A percentile compares a stretch with the other conserved stretches of the same genome.
phyloP scores from a whole-genome alignment of 2,329 filamentous ascomycete genomes.

The Monosporascus sp. region DNA sequence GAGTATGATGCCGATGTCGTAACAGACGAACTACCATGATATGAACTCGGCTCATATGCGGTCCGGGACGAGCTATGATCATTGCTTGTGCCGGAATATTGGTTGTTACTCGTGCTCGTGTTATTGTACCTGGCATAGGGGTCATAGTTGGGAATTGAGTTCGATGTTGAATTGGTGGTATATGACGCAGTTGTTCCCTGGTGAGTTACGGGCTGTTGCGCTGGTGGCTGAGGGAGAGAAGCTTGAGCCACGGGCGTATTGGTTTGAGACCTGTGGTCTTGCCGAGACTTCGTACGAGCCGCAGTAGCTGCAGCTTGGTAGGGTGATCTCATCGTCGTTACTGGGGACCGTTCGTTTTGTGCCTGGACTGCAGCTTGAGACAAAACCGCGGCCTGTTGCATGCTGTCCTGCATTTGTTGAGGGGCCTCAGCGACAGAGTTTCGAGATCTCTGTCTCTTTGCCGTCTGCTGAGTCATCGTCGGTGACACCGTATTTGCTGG shows the following conservation, averaged over 20 bases:
- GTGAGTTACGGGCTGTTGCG: constrained; percentile 18
- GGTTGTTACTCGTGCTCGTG: constrained; percentile 9
- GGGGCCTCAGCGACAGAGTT: constrained; percentile 16
- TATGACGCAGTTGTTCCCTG: constrained; percentile 21
- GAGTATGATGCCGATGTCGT: constrained; percentile 20
- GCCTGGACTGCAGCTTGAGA: constrained; percentile 20
- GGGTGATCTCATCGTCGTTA: constrained; percentile 17
- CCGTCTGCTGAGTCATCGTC: constrained; percentile 10
- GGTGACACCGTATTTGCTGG: constrained; percentile 15
- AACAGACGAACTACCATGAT: constrained; percentile 15
- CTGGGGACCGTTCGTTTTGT: constrained; percentile 23
- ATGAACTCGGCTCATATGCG: constrained; percentile 22
- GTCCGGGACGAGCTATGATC: constrained; percentile 19
- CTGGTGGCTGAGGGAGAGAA: constrained; percentile 19
- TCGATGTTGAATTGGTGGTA: constrained; percentile 18
- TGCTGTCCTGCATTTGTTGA: constrained; percentile 12
- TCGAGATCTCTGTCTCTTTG: constrained; percentile 17
- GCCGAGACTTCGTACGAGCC: constrained; percentile 18
- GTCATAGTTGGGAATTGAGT: constrained; percentile 21
- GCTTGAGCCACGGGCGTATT: constrained; percentile 20
- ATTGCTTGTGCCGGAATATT: constrained; percentile 15
- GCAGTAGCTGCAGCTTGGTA: constrained; percentile 15
- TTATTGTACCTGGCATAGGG: constrained; percentile 27
- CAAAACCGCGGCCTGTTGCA: constrained; percentile 15
- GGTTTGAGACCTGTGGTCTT: constrained; percentile 22